phyloP scores from a whole-genome alignment of 495 filamentous ascomycete species.

The Penicillium manginii region DNA sequence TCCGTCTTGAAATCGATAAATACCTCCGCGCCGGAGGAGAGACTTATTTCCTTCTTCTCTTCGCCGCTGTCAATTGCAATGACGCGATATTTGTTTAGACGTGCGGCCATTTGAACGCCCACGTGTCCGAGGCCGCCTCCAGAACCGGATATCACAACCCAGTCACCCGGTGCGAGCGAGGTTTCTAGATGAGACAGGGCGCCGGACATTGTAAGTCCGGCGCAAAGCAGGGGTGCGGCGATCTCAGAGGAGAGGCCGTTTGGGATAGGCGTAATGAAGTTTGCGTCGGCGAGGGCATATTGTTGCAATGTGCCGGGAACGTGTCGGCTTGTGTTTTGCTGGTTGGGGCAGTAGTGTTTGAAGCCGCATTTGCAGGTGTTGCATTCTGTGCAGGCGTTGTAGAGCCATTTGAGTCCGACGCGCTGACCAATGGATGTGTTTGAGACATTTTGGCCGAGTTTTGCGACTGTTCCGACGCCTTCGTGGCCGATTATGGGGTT shows the following conservation, averaged over 20 bases:
- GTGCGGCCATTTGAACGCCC: slow-evolving; percentile 37
- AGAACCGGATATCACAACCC: slow-evolving; percentile 39
- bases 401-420: slow-evolving; percentile 46
- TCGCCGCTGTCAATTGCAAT: slow-evolving; percentile 40
- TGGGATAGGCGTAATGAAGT: slow-evolving; percentile 35
- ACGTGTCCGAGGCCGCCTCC: slow-evolving; percentile 43
- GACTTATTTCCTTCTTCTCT: slow-evolving; percentile 33
- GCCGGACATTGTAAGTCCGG: slow-evolving; percentile 37
- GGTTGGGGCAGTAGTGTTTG: slow-evolving; percentile 34
- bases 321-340: slow-evolving; percentile 39
- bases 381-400: slow-evolving; percentile 38
- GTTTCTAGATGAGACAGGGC: slow-evolving; percentile 29
- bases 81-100: slow-evolving; percentile 32
- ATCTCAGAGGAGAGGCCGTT: slow-evolving; percentile 29
- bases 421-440: slow-evolving; percentile 30
- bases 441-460: slow-evolving; percentile 25
- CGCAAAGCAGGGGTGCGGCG: slow-evolving; percentile 41
- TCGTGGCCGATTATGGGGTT: slow-evolving; percentile 43
- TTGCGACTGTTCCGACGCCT: slow-evolving; percentile 38
- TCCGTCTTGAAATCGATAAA: slow-evolving; percentile 38
- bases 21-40: slow-evolving; percentile 32
- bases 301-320: slow-evolving; percentile 46
- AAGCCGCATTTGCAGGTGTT: slow-evolving; percentile 38
- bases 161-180: slow-evolving; percentile 30
- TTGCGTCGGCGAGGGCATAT: slow-evolving; percentile 35